Evolutionary conservation across 768 basidiomycete species (phyloP).

Genomic region (Boletus fagicola): DNA sequence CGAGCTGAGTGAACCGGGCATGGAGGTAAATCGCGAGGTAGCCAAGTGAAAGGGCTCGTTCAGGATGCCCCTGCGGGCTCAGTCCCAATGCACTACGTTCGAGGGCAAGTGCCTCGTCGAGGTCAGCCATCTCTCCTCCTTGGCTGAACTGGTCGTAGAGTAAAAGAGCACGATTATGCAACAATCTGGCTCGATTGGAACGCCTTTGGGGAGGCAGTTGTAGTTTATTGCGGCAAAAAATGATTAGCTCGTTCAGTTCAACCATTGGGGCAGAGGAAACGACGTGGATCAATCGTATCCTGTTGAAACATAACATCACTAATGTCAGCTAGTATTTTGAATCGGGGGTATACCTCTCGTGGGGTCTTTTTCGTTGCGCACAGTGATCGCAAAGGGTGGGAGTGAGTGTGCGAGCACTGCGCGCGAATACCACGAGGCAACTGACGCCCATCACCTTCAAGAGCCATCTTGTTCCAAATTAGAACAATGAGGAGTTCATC

Average conservation of each 20-base stretch:
- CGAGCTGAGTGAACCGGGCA: no score
- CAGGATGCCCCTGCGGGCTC: no score
- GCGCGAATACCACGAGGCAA: background rate
- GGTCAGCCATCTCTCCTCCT: background rate
- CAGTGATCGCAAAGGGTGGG: no score
- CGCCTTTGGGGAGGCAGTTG: no score
- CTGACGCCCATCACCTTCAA: background rate
- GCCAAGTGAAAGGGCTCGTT: no score
- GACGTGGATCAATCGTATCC: background rate
- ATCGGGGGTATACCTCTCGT: background rate
- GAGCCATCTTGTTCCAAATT: no score
- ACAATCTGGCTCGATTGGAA: background rate
- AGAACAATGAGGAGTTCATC: no score
- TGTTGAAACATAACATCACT: background rate
- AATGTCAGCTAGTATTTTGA: background rate
- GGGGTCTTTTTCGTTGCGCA: no score
- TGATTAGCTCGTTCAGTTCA: background rate
- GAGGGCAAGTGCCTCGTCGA: no score
- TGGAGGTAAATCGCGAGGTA: no score
- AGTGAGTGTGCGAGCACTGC: background rate
- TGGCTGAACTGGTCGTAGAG: background rate
- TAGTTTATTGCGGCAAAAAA: background rate
- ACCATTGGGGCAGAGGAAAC: background rate
- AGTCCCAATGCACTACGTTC: no score
- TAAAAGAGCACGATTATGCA: background rate